Conservation (phyloP, 495 filamentous ascomycete genomes). For the Penicillium antarcticum region DNA sequence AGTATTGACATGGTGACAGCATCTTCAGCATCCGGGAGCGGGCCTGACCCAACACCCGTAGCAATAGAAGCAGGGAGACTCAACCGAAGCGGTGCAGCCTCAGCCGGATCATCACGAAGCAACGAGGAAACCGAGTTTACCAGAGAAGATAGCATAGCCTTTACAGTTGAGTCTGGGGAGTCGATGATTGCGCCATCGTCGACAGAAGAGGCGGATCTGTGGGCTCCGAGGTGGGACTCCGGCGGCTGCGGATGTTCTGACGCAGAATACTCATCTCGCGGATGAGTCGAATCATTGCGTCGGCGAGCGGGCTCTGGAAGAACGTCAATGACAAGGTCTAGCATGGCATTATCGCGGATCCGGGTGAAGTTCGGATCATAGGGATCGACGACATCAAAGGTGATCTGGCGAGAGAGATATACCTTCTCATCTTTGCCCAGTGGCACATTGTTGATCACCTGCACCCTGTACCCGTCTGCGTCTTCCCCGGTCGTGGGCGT, state of each 20-base stretch:
- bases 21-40: conserved; percentile 65
- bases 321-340: conserved; percentile 69
- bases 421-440: conserved; percentile 89
- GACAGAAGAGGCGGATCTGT: conserved; percentile 16
- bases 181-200: conserved; percentile 28
- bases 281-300: conserved; percentile 39
- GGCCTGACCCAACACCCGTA: conserved; percentile 71
- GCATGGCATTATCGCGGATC: conserved; percentile 63
- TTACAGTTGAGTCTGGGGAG: conserved; percentile 46
- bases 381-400: conserved; percentile 65
- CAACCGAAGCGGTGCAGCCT: conserved; percentile 34
- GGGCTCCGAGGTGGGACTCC: conserved; percentile 14
- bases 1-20: conserved; percentile 41
- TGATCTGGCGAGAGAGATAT: conserved; percentile 71
- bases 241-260: conserved; percentile 16
- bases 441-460: conserved; percentile 72
- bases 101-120: conserved; percentile 40
- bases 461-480: conserved; percentile 60
- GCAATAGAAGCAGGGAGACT: conserved; percentile 66
- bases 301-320: conserved; percentile 36
- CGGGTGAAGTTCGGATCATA: conserved; percentile 82
- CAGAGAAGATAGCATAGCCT: conserved; percentile 51
- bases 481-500: conserved; percentile 20
- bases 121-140: conserved; percentile 56
- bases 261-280: conserved; percentile 26